Percentiles rank a stretch among this genome's conserved stretches.
Evolutionary conservation across 2,329 filamentous ascomycete genomes (phyloP).

Genomic region (Conoideocrella luteorostrata): DNA sequence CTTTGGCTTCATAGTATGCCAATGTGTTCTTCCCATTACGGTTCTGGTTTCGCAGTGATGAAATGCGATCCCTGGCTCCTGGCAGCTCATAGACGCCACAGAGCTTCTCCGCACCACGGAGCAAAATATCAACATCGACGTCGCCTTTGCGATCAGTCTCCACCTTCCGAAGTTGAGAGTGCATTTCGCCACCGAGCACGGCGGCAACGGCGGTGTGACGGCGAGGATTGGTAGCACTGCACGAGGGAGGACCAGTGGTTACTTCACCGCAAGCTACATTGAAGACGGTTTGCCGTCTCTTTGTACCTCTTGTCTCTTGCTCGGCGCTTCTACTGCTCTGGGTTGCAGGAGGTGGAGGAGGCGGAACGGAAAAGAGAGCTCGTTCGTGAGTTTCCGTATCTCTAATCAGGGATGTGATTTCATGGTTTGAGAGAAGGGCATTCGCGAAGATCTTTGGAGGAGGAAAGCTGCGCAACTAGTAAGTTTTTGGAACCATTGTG

Average conservation of each 20-base stretch:
- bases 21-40: slow-evolving; percentile 66
- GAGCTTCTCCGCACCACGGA: slow-evolving; percentile 83
- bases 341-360: slow-evolving; percentile 53
- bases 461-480: slow-evolving; percentile 58
- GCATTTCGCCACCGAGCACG: slow-evolving; percentile 80
- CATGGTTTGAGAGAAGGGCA: slow-evolving; percentile 77
- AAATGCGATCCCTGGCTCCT: slow-evolving; percentile 71
- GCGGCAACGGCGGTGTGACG: slow-evolving; percentile 82
- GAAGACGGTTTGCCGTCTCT: slow-evolving; percentile 58
- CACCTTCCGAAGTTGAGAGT: slow-evolving; percentile 65
- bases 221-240: slow-evolving; percentile 45
- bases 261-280: slow-evolving; percentile 59
- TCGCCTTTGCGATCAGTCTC: slow-evolving; percentile 53
- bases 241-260: slow-evolving; percentile 47
- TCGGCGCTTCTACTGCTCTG: slow-evolving; percentile 29
- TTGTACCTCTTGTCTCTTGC: slow-evolving; percentile 30
- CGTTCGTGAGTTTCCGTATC: slow-evolving; percentile 94
- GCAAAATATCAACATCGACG: slow-evolving; percentile 77
- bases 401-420: slow-evolving; percentile 90
- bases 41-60: slow-evolving; percentile 63
- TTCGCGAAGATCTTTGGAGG: slow-evolving; percentile 94
- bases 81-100: slow-evolving; percentile 80
- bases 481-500: background rate
- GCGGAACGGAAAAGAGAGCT: slow-evolving; percentile 86
- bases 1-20: slow-evolving; percentile 71